A percentile compares a stretch with the other conserved stretches of the same genome.
These are phyloP conservation scores for Telopea speciosissima DNA, from an alignment of 177 flowering plant species.

Conservation along the genomic window DNA sequence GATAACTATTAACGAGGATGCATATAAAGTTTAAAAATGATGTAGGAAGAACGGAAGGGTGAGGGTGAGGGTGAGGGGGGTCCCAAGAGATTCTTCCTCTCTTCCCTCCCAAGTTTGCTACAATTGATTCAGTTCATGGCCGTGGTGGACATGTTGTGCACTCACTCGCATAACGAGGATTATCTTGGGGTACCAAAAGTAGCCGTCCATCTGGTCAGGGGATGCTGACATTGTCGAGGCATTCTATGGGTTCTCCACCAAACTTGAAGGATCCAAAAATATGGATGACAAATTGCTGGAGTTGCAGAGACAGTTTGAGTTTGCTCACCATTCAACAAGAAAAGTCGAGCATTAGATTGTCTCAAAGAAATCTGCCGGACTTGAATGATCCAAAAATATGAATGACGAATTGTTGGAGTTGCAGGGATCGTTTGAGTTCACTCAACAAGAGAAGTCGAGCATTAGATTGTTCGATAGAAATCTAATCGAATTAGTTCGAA, in stretches of 20 bases:
- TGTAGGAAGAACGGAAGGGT: too few species aligned
- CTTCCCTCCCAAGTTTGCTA: conserved; percentile 59
- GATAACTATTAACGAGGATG: conserved; percentile 20
- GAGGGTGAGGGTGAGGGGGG: too few species aligned
- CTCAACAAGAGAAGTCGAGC: conserved; percentile 87
- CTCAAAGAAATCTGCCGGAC: conserved; percentile 64
- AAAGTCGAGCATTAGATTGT: conserved; percentile 75
- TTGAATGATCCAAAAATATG: conserved; percentile 27
- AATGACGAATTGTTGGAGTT: conserved; percentile 79
- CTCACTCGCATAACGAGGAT: conserved; percentile 96
- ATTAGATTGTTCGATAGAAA: conserved; percentile 78
- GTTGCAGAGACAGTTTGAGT: conserved; percentile 86
- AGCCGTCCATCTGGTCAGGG: conserved; percentile 74
- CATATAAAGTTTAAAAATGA: conserved; percentile 11
- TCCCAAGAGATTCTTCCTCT: conserved; percentile 73
- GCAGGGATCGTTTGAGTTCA: conserved; percentile 86
- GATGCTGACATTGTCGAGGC: conserved; percentile 71
- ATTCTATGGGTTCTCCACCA: conserved; percentile 63
- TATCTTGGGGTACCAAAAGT: conserved; percentile 72
- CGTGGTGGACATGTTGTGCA: conserved; percentile 81
- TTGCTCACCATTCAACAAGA: conserved; percentile 85
- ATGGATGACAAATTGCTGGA: conserved; percentile 90
- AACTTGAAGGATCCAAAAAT: conserved; percentile 12
- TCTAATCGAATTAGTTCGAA: conserved; percentile 88
- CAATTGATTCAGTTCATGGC: conserved; percentile 89